Base-by-base conservation (phyloP, 2,329 filamentous ascomycete species). In the Nemania bipapillata region DNA sequence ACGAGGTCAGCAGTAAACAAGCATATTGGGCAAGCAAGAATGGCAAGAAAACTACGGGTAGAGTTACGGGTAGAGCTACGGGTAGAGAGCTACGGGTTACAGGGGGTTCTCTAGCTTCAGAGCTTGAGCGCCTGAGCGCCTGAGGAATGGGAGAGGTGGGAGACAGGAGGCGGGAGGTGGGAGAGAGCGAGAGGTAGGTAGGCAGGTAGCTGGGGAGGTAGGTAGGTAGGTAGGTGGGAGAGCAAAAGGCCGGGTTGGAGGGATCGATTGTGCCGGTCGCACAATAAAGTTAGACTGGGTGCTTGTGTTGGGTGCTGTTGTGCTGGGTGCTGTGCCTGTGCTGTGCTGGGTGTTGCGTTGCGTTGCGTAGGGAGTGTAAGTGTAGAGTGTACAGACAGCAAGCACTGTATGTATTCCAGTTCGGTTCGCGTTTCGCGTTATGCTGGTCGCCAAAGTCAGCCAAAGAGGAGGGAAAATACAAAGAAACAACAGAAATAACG, bases 1-100 rank as follows among this genome's bases (percentile, higher is more conserved):
- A 69, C 63, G 56, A 69, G 58, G 64, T 73, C 68, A 73, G 68
- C 56, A 68, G 68, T 73, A 72, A 72, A 73, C 70, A 70, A 68
- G 64, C 70, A 72, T 72, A 40, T 50, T 67, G 70, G 54, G 58
- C 55, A 32, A 56, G 57, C 17, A 32, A 32, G 9, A n/a, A n/a
- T n/a, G n/a, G 30, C 30, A 32, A 32, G 30, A 32, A 32, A 32
- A 9, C 30, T 32, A 53, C 17, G 3, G 6, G 12, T 6, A 15
- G 3, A 32, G 28, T 7, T 26, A 26, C 50, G 17, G 50, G 26
- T 61, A n/a, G n/a, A n/a, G n/a, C n/a, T n/a, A n/a, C n/a, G n/a
- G 28, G 3, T n/a, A 26, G 35, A 15, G 3, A 32, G 28, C 17
- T 26, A 26, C 50, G 17, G 50, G 26, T 61, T 65, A 37, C 70